Evolutionary conservation across 106 monocot genomes (phyloP), one percentile per base, ranked within the genome.

Genomic region (Narthecium ossifragum): DNA sequence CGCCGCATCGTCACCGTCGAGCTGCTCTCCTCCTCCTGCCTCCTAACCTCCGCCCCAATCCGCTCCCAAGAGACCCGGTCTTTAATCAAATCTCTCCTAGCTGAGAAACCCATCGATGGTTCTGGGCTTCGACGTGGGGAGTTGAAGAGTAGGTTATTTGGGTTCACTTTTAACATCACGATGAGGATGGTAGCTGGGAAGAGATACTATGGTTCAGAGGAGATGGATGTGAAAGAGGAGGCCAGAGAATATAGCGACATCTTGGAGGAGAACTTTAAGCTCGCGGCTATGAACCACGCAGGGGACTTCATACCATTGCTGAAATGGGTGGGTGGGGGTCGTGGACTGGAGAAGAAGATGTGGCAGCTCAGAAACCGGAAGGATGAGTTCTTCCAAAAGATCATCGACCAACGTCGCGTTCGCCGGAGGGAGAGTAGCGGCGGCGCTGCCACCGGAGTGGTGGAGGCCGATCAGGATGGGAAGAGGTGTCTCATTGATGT

Each of bases 1-100:
- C 62, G 62, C 31, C 62, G 62, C 2, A 8, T 62, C 28, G 11
- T 48, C 47, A 8, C 62, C 62, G 17, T 10, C 29, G 31, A 62
- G 6, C 5, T 62, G 18, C 27, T 62, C 46, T 49, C 62, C 21
- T 6, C 56, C 29, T 20, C 28, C 46, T 8, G 31, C 62, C 36
- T 60, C 36, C 8, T 17, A 20, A 21, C 36, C 20, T 40, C 34
- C 40, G 18, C 36, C 40, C n/a, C 24, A 34, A 34, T 37, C 21
- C 59, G 59, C 22, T 36, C 18, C 7, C 38, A 41, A 1, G 59
- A 60, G 34, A 14, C 40, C 39, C 24, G 18, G 24, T 18, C 32
- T 10, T 11, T 60, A 11, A 11, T 40, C 17, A 15, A 14, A 14
- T 12, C 4, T 15, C 33, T 57, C 28, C n/a, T 36, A 15, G n/a